Base-by-base conservation (phyloP, 257 asterid genomes). In the Solanum chilense region DNA sequence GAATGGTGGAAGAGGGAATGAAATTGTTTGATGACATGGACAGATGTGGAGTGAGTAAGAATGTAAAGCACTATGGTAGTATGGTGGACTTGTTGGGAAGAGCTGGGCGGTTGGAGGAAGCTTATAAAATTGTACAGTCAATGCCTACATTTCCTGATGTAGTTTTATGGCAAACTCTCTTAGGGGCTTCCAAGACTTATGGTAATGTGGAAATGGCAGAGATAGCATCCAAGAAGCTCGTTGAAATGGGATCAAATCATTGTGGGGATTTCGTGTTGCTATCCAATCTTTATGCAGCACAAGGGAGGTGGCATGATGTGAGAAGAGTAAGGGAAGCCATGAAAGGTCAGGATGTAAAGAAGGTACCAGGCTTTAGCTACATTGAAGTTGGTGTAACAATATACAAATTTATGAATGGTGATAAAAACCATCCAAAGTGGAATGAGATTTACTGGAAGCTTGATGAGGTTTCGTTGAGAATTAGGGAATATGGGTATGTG, bases 1-100 rank as follows among this genome's bases (percentile, higher is more conserved):
- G 99, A 52, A 89, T 96, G 97, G 99, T 97, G 90, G 98, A 95
- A 12, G 95, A 96, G 85, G 99, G 99, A 74, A 86, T 93, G 90
- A 90, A 87, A 47, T 89, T 96, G 83, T 96, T 95, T 1, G 90
- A 94, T 60, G 83, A 86, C 85, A 97, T 97, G 99, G 95, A 91
- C 33, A 80, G 77, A 52, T 10, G 66, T 37, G 92, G 91, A 12
- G 93, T 96, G 85, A 88, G 89, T 86, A 93, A 88, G 87, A 94
- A 88, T 75, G 92, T 93, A 88, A 97, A 97, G 93, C 99, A 97
- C 85, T 97, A 96, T 31, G 99, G 99, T 39, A 92, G 95, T 49
- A 92, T 94, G 85, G 99, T 94, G 85, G 99, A 97, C 89, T 90
- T 97, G 89, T 90, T 97, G 86, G 99, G 99, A 25, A 88, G 99